phyloP scores from a whole-genome alignment of 2,329 filamentous ascomycete genomes.

The Alternaria ventricosa region DNA sequence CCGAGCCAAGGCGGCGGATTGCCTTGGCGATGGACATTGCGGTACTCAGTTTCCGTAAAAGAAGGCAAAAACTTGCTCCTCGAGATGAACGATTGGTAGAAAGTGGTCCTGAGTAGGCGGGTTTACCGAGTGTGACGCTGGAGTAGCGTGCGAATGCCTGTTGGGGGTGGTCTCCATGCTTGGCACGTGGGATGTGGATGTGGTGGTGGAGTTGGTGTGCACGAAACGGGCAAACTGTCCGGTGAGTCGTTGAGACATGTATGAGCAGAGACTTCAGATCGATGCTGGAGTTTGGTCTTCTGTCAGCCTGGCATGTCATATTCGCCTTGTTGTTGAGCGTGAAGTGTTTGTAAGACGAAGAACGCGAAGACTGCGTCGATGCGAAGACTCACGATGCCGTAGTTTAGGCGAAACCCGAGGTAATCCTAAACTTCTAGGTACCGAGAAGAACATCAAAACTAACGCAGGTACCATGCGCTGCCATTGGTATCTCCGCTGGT shows the following conservation, averaged over 20 bases:
- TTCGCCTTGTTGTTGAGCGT: background rate
- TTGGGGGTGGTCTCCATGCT: constrained; percentile 3
- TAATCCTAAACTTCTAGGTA: background rate
- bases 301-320: too few relatives aligned
- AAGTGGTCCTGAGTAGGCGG: background rate
- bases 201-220: constrained; percentile 4
- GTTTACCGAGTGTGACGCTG: constrained; percentile 5
- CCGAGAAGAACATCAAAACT: background rate
- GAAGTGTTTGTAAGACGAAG: background rate
- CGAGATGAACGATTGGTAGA: constrained; percentile 13
- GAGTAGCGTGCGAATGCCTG: constrained; percentile 6
- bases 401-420: background rate
- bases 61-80: constrained; percentile 9
- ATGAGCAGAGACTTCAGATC: background rate
- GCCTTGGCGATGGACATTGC: constrained; percentile 33
- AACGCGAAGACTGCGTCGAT: background rate
- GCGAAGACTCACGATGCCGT: background rate
- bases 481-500: background rate
- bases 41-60: constrained; percentile 31
- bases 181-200: constrained; percentile 6
- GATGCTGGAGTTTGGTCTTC: background rate
- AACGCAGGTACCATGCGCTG: constrained; percentile 5
- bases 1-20: constrained; percentile 32
- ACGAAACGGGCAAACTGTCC: background rate
- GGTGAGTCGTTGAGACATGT: background rate